Evolutionary conservation across 495 filamentous ascomycete species (phyloP), one percentile per base, ranked within the genome.

Genomic region (Daldinia childiae): DNA sequence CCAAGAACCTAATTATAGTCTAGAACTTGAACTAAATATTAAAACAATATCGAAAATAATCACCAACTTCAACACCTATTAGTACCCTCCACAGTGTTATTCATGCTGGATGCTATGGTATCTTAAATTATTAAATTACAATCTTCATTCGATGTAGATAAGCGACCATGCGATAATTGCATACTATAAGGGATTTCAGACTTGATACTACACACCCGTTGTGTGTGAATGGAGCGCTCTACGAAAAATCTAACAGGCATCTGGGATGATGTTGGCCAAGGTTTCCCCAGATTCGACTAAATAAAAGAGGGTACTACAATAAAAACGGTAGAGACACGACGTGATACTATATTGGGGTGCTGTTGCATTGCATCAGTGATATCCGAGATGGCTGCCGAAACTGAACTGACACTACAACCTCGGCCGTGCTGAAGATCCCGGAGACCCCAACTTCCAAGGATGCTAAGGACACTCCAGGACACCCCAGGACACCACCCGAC

Each of bases 311-410:
- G 62, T 69, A 73, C 71, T 24, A 62, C 30, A 36, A 52, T 21
- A 45, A 50, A 62, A 58, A 59, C 52, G 65, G 36, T 69, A 52
- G 60, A 73, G 56, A 60, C 52, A 62, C 24, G 50, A 66, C 51
- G 41, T 59, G 56, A 54, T 64, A 66, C 65, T 73, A 69, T 73
- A 73, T 69, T 73, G 62, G 41, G 48, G 52, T 62, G 67, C 51
- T 19, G 71, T 71, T 68, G 67, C 67, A 71, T 74, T 70, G 71
- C 71, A 58, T 58, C 57, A 48, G n/a, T 19, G 58, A 71, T 71
- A 66, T 74, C 71, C 67, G 71, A 74, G 59, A 71, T 70, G 71
- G 67, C 62, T 70, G 71, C 71, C 67, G 67, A 74, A 71, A 62
- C 41, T 54, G 59, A 74, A 43, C 66, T 66, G 67, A 60, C 55